These are phyloP conservation scores for Blumeriella jaapii DNA, from an alignment of 2,329 filamentous ascomycete genomes.

Conservation along the genomic window DNA sequence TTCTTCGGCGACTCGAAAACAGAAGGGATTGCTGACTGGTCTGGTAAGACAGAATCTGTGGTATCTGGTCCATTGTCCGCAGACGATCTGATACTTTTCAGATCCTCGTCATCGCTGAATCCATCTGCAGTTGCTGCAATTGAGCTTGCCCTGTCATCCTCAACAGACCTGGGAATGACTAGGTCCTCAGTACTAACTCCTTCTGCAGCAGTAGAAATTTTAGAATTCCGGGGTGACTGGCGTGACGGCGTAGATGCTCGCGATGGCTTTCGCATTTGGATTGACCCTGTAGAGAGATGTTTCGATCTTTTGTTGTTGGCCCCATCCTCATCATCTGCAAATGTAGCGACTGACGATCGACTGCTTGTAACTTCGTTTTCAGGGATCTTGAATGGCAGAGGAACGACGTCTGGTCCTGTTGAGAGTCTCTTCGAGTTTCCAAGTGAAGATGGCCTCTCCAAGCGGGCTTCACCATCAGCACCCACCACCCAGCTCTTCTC, in stretches of 20 bases:
- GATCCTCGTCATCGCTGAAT: constrained; percentile 31
- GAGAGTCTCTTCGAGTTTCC: constrained; percentile 21
- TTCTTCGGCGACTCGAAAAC: no score
- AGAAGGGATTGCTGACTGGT: no score
- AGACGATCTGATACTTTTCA: constrained; percentile 22
- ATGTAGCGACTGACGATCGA: constrained; percentile 57
- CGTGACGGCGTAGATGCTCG: constrained; percentile 13
- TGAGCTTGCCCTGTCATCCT: constrained; percentile 36
- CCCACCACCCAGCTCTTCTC: constrained; percentile 26
- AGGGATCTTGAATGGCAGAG: constrained; percentile 54
- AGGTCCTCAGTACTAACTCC: constrained; percentile 33
- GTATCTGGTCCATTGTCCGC: constrained; percentile 12
- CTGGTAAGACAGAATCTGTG: no score
- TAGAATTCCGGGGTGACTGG: constrained; percentile 18
- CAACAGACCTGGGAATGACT: constrained; percentile 27
- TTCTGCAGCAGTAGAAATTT: constrained; percentile 18
- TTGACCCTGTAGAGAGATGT: constrained; percentile 38
- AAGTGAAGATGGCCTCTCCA: constrained; percentile 21
- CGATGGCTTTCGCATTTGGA: constrained; percentile 20
- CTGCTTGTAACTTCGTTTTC: constrained; percentile 35
- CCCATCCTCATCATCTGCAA: constrained; percentile 51
- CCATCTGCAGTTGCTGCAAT: constrained; percentile 47
- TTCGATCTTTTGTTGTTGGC: constrained; percentile 40
- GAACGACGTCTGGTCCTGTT: constrained; percentile 43
- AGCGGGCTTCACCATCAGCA: constrained; percentile 25